Conservation (phyloP, 192 early-diverging fungal genomes). For the Dissophora globulifera region DNA sequence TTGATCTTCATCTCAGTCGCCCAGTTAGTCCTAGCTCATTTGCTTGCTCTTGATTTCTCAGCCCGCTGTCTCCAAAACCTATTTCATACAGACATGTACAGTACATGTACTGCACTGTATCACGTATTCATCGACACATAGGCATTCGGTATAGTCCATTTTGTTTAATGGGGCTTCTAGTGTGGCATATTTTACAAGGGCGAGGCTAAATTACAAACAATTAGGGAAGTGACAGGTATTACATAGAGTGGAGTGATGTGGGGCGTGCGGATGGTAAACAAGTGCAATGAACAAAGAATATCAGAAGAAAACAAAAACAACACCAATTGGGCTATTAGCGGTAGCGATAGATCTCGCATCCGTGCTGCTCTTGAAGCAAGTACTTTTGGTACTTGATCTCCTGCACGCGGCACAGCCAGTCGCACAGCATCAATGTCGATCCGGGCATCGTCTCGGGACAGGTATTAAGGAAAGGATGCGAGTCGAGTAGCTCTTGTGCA, state of each 20-base stretch:
- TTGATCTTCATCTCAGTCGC: neutral
- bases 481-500: constrained; percentile 35
- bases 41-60: neutral
- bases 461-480: constrained; percentile 28
- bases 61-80: no score
- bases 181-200: no score
- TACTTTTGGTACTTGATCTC: constrained; percentile 55
- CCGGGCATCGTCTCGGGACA: neutral
- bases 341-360: constrained; percentile 47
- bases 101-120: no score
- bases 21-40: neutral
- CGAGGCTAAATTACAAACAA: no score
- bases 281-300: neutral
- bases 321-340: no score
- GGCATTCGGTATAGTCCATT: neutral
- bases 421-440: constrained; percentile 34
- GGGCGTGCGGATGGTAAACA: no score
- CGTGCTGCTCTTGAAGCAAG: constrained; percentile 27
- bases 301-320: neutral
- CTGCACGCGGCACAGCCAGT: constrained; percentile 49
- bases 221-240: no score
- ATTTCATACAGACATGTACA: no score
- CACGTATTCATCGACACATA: no score
- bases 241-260: no score
- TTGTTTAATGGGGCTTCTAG: neutral